Evolutionary conservation across 176 grass and related monocot genomes (phyloP).

Genomic region (Eragrostis curvula): DNA sequence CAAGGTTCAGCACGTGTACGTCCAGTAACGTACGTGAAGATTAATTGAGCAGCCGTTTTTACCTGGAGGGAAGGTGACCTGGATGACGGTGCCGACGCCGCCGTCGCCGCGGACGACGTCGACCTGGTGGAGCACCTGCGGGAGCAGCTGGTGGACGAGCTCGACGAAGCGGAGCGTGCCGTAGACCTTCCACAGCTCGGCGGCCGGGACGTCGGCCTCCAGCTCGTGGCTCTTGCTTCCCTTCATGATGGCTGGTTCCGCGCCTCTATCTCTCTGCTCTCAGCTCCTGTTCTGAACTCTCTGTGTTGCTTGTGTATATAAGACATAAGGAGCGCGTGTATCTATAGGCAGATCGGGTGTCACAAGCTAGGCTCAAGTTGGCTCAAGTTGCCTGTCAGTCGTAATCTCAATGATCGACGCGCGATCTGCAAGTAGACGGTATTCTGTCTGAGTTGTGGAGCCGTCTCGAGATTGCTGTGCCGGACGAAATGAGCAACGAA

Average conservation of each 20-base stretch:
- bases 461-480: too few species aligned
- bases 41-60: not conserved
- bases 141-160: slow-evolving; percentile 25
- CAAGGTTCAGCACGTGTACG: not conserved
- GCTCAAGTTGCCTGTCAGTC: too few species aligned
- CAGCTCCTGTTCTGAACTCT: too few species aligned
- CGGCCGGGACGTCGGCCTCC: slow-evolving; percentile 26
- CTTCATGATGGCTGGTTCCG: slow-evolving; percentile 21
- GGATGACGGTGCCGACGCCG: slow-evolving; percentile 38
- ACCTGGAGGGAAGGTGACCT: slow-evolving; percentile 52
- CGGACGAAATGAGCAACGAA: too few species aligned
- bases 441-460: too few species aligned
- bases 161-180: slow-evolving; percentile 38
- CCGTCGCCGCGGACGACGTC: slow-evolving; percentile 40
- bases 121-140: slow-evolving; percentile 33
- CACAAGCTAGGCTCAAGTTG: too few species aligned
- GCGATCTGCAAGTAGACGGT: too few species aligned
- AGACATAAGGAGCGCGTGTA: too few species aligned
- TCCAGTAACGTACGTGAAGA: not conserved
- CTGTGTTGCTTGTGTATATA: not conserved
- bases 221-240: slow-evolving; percentile 41
- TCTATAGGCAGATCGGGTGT: too few species aligned
- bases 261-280: too few species aligned
- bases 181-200: slow-evolving; percentile 36
- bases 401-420: too few species aligned